Evolutionary conservation across 352 stramenopile species (phyloP), one percentile per base, ranked within the genome.

Genomic region (Globisporangium lucens): DNA sequence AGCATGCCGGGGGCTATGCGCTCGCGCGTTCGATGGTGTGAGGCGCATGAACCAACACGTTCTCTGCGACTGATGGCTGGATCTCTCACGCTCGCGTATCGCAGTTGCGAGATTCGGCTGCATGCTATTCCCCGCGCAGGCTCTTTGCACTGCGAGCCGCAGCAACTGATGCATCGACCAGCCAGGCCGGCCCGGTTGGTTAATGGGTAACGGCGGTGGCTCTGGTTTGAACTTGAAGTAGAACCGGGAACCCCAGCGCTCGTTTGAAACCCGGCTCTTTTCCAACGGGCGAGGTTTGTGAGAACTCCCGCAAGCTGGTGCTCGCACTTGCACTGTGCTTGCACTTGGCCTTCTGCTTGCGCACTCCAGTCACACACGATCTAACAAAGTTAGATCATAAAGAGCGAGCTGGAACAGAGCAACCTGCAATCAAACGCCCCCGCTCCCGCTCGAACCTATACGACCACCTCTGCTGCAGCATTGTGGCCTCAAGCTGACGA

Each of bases 71-170:
- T 60, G 55, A 46, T 17, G 35, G 36, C 55, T 13, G 52, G 35
- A 38, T 58, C 27, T 58, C 52, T 22, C 12, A 17, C 52, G 43
- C 55, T 10, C 15, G 55, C 55, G 55, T 60, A 60, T 60, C 30
- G 55, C 55, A 60, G 55, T 60, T 60, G 30, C 29, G 55, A 41
- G 29, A 60, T 43, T 3, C 55, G 27, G 38, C n/a, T 60, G 55
- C 17, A 36, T 59, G 5, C 53, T 38, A n/a, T 17, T 35, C 29
- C 17, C 22, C 29, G 55, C 55, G 36, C 55, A 36, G 27, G 53
- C 29, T 59, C 53, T 59, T 33, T 36, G 29, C 55, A 22, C 12
- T 36, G 29, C 29, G 17, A 59, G 24, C 55, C 30, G 38, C 38
- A 3, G 22, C 29, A 22, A 60, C 17, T 22, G 55, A 43, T 22